phyloP scores from a whole-genome alignment of 495 filamentous ascomycete genomes.

The Lindgomyces ingoldianus region DNA sequence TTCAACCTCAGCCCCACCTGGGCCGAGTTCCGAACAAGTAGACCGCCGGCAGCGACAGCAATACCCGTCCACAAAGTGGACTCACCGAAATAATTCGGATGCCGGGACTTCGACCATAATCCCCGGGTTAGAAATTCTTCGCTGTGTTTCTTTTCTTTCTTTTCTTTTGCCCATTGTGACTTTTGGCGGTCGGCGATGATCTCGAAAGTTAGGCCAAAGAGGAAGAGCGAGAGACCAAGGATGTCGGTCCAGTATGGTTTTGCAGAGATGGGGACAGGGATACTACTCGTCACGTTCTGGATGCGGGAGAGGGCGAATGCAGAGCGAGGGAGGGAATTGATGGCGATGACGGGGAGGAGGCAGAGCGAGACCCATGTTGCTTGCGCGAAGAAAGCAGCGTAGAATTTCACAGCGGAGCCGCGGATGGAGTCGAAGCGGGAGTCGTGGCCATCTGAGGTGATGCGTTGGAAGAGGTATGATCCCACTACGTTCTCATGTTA shows the following conservation, averaged over 20 bases:
- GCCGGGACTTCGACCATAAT: slow-evolving; percentile 59
- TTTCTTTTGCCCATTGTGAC: slow-evolving; percentile 55
- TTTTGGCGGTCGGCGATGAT: slow-evolving; percentile 63
- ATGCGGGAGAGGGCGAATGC: slow-evolving; percentile 34
- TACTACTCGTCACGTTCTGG: slow-evolving; percentile 8
- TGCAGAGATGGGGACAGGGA: slow-evolving; percentile 40
- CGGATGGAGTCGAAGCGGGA: slow-evolving; percentile 64
- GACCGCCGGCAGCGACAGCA: slow-evolving; percentile 53
- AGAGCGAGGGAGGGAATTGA: slow-evolving; percentile 59
- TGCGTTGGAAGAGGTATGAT: slow-evolving; percentile 58
- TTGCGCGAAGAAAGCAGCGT: slow-evolving; percentile 59
- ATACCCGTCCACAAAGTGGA: slow-evolving; percentile 65
- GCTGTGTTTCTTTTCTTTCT: slow-evolving; percentile 59
- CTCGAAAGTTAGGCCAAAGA: slow-evolving; percentile 60
- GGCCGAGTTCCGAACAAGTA: slow-evolving; percentile 50
- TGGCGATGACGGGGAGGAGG: slow-evolving; percentile 59
- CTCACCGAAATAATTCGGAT: slow-evolving; percentile 72
- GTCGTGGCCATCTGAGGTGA: slow-evolving; percentile 57
- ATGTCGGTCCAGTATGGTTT: slow-evolving; percentile 52
- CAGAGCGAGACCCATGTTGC: slow-evolving; percentile 64
- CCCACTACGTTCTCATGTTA: slow-evolving; percentile 51
- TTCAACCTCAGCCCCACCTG: slow-evolving; percentile 53
- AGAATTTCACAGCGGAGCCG: slow-evolving; percentile 53
- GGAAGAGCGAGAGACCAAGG: slow-evolving; percentile 56
- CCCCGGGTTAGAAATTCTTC: slow-evolving; percentile 63